Evolutionary conservation across 768 basidiomycete genomes (phyloP), one percentile per base, ranked within the genome.

Genomic region (Daedalea quercina): DNA sequence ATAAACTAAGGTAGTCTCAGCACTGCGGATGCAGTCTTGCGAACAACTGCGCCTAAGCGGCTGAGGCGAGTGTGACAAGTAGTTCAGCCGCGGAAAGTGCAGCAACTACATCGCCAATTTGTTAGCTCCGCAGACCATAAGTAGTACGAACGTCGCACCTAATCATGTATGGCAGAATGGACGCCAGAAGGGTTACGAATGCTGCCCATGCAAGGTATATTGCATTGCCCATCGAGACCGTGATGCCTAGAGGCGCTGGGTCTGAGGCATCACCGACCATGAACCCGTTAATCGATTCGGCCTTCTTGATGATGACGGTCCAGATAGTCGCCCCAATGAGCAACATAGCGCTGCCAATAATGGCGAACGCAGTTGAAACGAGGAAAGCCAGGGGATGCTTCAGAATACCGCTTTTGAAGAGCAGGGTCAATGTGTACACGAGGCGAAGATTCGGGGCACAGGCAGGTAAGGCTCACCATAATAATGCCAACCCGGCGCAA

Each of bases 141-240:
- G 23, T 31, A 48, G 50, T 43, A 52, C 7, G 41, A 7, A 15
- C 11, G 17, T 65, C 82, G 43, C 56, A 88, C 88, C 82, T 89
- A 60, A 89, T 76, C 75, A 87, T 77, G 63, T 90, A 91, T 13
- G 90, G 90, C 40, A 87, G 64, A 47, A 82, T 70, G 1, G 89
- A 88, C 19, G 76, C 72, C 34, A 80, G 66, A 34, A 90, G 72
- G 63, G 78, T 79, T 24, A 75, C 85, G 63, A 87, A 88, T 3
- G 87, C 78, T 1, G 84, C 84, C 90, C 90, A 92, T 9, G 80
- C 70, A 43, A 91, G 68, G 66, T 74, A 82, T 52, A 90, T 61
- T 20, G 78, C 89, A 47, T 73, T 69, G 13, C 87, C 89, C 12
- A 73, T 70, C 0, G 82, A 75, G 8, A 90, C 76, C 12, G 70